Evolutionary conservation across 1,139 yeast genomes (phyloP).

Genomic region (Kurtzmaniella quercitrusa): DNA sequence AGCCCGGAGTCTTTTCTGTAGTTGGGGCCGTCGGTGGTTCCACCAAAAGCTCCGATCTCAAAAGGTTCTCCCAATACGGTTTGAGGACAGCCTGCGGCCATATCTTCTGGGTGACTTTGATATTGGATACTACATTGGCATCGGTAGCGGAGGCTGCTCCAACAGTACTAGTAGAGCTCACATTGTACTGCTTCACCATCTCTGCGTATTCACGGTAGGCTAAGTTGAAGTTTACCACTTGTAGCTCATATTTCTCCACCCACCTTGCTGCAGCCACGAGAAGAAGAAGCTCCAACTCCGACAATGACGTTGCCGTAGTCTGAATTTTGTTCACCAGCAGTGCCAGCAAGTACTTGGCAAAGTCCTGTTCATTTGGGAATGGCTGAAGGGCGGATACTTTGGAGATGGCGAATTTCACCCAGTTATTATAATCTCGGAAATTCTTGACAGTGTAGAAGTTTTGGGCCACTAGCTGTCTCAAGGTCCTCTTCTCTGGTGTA

Average conservation of each 20-base stretch:
- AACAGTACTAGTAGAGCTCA: constrained; percentile 25
- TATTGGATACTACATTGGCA: constrained; percentile 23
- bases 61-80: constrained; percentile 52
- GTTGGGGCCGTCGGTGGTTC: constrained; percentile 17
- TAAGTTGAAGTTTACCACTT: constrained; percentile 64
- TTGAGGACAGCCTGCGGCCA: constrained; percentile 48
- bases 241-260: constrained; percentile 53
- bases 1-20: constrained; percentile 19
- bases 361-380: constrained; percentile 27
- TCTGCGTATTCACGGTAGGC: constrained; percentile 72
- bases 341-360: constrained; percentile 18
- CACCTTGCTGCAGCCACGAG: constrained; percentile 74
- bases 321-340: constrained; percentile 21
- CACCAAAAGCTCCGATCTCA: constrained; percentile 31
- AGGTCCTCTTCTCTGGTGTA: constrained; percentile 4
- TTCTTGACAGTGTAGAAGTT: constrained; percentile 61
- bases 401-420: constrained; percentile 45
- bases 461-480: constrained; percentile 25
- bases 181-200: constrained; percentile 46
- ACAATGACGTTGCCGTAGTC: constrained; percentile 41
- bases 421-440: constrained; percentile 50
- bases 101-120: constrained; percentile 39
- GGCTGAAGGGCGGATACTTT: constrained; percentile 23
- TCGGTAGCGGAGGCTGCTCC: constrained; percentile 30
- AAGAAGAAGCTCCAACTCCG: constrained; percentile 66